Conservation (phyloP, 1,284 basidiomycete species). For the Pterulicium gracile region DNA sequence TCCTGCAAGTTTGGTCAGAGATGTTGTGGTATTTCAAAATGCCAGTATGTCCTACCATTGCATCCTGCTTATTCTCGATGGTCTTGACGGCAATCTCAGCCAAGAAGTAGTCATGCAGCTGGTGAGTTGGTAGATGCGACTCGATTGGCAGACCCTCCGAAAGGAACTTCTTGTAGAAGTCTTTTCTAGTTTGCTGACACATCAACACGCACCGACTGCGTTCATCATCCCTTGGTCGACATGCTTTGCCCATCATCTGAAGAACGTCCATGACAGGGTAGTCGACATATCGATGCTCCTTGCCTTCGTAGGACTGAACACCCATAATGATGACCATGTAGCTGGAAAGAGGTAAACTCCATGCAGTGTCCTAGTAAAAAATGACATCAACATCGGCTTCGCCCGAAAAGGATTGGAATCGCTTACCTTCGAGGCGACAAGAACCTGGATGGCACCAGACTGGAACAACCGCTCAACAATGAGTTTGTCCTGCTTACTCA, state of each 20-base stretch:
- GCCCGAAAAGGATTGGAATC: not conserved
- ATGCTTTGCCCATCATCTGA: constrained; percentile 98
- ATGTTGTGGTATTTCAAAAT: constrained; percentile 5
- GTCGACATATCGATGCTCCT: constrained; percentile 95
- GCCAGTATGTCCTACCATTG: constrained; percentile 53
- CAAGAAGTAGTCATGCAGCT: constrained; percentile 94
- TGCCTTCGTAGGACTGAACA: constrained; percentile 91
- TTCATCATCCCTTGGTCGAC: constrained; percentile 78
- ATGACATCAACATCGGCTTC: not conserved
- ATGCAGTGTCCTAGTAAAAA: constrained; percentile 85
- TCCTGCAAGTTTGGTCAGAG: constrained; percentile 38
- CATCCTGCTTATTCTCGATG: constrained; percentile 97
- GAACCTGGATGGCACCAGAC: constrained; percentile 89
- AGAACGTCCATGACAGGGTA: constrained; percentile 97
- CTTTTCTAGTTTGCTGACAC: constrained; percentile 94
- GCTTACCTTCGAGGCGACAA: constrained; percentile 84
- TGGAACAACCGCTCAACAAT: constrained; percentile 93
- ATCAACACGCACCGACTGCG: constrained; percentile 90
- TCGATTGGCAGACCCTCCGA: constrained; percentile 97
- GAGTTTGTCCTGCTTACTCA: constrained; percentile 84
- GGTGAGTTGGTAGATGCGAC: constrained; percentile 79
- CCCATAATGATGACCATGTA: constrained; percentile 99
- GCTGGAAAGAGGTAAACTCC: constrained; percentile 87
- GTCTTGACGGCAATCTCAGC: constrained; percentile 98
- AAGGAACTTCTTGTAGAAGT: constrained; percentile 98